Conservation (phyloP, 139 green algal genomes). For the Mesostigma viride region DNA sequence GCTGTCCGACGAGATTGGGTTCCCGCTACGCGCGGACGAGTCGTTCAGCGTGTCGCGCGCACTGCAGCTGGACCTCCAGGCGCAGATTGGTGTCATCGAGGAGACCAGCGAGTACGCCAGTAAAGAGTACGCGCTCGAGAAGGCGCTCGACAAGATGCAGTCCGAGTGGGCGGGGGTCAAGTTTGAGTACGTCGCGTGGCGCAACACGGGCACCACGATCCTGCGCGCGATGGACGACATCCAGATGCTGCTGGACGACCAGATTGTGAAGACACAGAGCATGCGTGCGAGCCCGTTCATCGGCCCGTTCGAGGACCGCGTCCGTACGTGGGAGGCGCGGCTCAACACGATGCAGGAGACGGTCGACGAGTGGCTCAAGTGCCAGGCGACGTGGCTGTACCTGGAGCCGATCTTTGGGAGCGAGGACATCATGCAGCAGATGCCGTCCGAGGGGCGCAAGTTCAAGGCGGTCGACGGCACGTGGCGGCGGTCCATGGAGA, state of each 20-base stretch:
- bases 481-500: slow-evolving; percentile 63
- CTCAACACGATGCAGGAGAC: slow-evolving; percentile 52
- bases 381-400: slow-evolving; percentile 66
- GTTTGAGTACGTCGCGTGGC: slow-evolving; percentile 54
- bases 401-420: slow-evolving; percentile 72
- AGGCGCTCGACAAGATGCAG: slow-evolving; percentile 70
- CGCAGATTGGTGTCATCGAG: slow-evolving; percentile 49
- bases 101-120: slow-evolving; percentile 49
- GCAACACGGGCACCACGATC: slow-evolving; percentile 42
- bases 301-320: slow-evolving; percentile 46
- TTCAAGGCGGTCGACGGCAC: slow-evolving; percentile 66
- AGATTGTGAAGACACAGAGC: slow-evolving; percentile 52
- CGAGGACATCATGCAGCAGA: slow-evolving; percentile 78
- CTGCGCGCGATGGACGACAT: slow-evolving; percentile 37
- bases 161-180: slow-evolving; percentile 50
- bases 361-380: slow-evolving; percentile 63
- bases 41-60: slow-evolving; percentile 50
- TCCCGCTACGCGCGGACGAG: slow-evolving; percentile 51
- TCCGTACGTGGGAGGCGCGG: slow-evolving; percentile 37
- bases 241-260: slow-evolving; percentile 41
- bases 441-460: slow-evolving; percentile 70
- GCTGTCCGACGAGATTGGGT: slow-evolving; percentile 47
- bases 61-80: slow-evolving; percentile 50
- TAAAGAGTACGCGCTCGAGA: slow-evolving; percentile 58
- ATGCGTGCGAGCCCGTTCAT: slow-evolving; percentile 69